These are phyloP conservation scores for Cercospora beticola DNA, from an alignment of 2,329 filamentous ascomycete genomes.

Conservation along the genomic window DNA sequence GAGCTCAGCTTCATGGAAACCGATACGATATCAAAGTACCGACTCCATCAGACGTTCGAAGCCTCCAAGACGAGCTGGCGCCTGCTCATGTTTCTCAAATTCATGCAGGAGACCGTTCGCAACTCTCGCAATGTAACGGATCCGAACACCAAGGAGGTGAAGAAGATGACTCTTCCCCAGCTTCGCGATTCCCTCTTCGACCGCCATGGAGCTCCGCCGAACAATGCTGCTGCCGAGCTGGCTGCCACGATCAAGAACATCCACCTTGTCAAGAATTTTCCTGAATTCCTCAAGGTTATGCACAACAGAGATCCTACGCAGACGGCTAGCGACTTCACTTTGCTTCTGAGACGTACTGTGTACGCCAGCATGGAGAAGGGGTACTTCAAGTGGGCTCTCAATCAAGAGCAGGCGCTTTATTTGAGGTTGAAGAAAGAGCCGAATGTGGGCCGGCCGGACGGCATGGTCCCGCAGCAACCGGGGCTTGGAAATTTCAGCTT, in stretches of 20 bases:
- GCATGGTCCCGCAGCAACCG: constrained; percentile 12
- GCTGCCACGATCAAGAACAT: constrained; percentile 23
- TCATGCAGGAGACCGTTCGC: constrained; percentile 26
- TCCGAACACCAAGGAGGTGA: background rate
- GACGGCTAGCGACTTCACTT: constrained; percentile 16
- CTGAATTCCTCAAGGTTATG: constrained; percentile 24
- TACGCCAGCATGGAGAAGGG: constrained; percentile 23
- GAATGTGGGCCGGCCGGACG: constrained; percentile 12
- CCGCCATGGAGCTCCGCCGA: constrained; percentile 26
- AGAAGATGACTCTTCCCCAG: constrained; percentile 17
- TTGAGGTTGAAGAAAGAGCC: constrained; percentile 23
- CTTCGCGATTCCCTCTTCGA: constrained; percentile 24
- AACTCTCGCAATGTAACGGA: constrained; percentile 4
- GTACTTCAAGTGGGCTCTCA: constrained; percentile 24
- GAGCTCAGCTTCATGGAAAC: constrained; percentile 29
- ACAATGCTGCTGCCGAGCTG: constrained; percentile 24
- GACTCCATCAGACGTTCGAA: constrained; percentile 26
- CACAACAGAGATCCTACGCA: constrained; percentile 12
- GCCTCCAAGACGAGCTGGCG: constrained; percentile 25
- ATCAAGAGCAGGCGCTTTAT: constrained; percentile 23
- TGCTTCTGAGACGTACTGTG: constrained; percentile 21
- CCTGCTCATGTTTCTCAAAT: constrained; percentile 28
- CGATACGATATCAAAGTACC: constrained; percentile 21
- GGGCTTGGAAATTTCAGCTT: constrained; percentile 15
- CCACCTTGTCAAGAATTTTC: constrained; percentile 24